phyloP scores from a whole-genome alignment of 768 basidiomycete genomes.

The Boletus sp. region DNA sequence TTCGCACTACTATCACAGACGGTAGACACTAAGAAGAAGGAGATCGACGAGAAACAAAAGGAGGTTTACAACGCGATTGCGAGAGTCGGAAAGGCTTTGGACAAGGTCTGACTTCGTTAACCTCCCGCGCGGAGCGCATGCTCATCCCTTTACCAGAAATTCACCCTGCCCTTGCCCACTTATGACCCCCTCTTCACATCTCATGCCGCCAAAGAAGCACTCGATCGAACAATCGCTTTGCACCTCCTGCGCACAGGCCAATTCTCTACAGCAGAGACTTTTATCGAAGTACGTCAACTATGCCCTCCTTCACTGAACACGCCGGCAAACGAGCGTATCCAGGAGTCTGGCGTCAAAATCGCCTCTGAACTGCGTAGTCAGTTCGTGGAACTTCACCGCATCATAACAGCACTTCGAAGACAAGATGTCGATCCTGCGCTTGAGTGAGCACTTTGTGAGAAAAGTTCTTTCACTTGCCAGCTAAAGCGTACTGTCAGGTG shows the following conservation, averaged over 20 bases:
- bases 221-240: slow-evolving; percentile 67
- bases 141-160: slow-evolving; percentile 44
- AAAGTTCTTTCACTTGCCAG: background rate
- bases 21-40: slow-evolving; percentile 74
- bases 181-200: slow-evolving; percentile 68
- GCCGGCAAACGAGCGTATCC: background rate
- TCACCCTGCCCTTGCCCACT: slow-evolving; percentile 56
- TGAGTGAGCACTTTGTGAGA: slow-evolving; percentile 44
- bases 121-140: background rate
- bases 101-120: slow-evolving; percentile 62
- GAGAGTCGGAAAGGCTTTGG: slow-evolving; percentile 79
- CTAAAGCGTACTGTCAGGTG: slow-evolving; percentile 52
- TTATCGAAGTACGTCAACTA: slow-evolving; percentile 54
- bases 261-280: slow-evolving; percentile 71
- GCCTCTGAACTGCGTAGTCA: slow-evolving; percentile 46
- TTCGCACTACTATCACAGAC: slow-evolving; percentile 50
- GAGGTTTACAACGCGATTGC: slow-evolving; percentile 78
- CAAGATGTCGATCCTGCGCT: slow-evolving; percentile 75
- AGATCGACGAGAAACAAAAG: slow-evolving; percentile 84
- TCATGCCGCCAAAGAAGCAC: slow-evolving; percentile 50
- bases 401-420: slow-evolving; percentile 61
- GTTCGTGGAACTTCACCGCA: slow-evolving; percentile 69
- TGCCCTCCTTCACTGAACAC: slow-evolving; percentile 1
- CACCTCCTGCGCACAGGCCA: slow-evolving; percentile 82
- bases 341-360: slow-evolving; percentile 70